These are phyloP conservation scores for Malus hybrid DNA, from an alignment of 331 rosid genomes.

Conservation along the genomic window DNA sequence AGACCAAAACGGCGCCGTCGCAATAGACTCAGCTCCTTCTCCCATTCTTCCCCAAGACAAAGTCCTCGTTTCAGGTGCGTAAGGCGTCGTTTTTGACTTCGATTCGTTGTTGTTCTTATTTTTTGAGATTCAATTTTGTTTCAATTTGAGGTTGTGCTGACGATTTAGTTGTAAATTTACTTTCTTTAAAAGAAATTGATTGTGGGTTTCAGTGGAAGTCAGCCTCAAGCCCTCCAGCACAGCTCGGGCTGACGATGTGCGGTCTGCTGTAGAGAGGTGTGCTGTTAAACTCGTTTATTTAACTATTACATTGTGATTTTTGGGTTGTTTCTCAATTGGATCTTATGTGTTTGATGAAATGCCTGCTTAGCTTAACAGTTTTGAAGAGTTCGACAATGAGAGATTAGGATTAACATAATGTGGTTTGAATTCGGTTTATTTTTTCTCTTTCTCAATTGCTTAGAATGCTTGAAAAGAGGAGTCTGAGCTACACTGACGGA, in stretches of 20 bases:
- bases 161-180: conserved; percentile 4
- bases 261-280: conserved; percentile 67
- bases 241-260: conserved; percentile 57
- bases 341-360: background rate
- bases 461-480: conserved; percentile 95
- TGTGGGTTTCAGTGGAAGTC: conserved; percentile 54
- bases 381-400: background rate
- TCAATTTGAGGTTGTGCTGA: background rate
- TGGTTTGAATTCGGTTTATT: background rate
- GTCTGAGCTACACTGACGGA: conserved; percentile 78
- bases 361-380: background rate
- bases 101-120: background rate
- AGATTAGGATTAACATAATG: background rate
- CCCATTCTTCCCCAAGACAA: conserved; percentile 34
- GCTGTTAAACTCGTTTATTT: background rate
- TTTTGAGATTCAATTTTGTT: background rate
- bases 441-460: background rate
- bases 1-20: conserved; percentile 31
- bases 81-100: background rate
- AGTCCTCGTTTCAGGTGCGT: conserved; percentile 62
- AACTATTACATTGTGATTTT: background rate
- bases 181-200: background rate
- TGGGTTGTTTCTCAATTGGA: background rate
- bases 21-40: conserved; percentile 24
- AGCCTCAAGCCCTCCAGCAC: conserved; percentile 79